Base-by-base conservation (phyloP, 2,329 filamentous ascomycete genomes). In the Corynespora cassiicola region DNA sequence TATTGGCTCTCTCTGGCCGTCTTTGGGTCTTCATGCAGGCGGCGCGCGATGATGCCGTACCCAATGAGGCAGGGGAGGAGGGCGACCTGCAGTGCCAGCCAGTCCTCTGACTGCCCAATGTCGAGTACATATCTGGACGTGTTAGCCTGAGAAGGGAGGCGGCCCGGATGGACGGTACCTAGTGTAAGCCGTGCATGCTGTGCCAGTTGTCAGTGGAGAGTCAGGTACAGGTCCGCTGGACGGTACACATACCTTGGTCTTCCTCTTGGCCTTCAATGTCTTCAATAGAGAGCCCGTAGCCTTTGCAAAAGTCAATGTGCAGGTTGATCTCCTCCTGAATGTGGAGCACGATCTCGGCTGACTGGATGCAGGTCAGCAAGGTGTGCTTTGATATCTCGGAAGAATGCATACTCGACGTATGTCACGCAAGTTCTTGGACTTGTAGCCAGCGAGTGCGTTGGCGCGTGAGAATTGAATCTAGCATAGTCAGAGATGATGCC, bases 11-110 rank as follows among this genome's bases (percentile, higher is more conserved):
- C 75, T 24, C 77, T 76, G 31, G 73, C 57, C 22, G 83, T 86
- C n/a, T 73, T 75, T 31, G 78, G 71, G 45, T 87, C 84, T 10
- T 74, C 74, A 54, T 84, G 77, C 3, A 96, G 75, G 56, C 88
- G 80, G 56, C 78, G 77, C 5, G 88, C 92, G 43, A 95, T 88
- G 39, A 82, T 81, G 7, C 86, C 86, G 65, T 97, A 96, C 26
- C 92, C 92, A n/a, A 96, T 79, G 20, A 96, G 75, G 63, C 92
- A 96, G 0, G 92, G 90, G 10, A 91, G 84, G 36, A 96, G 77
- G 4, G 89, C 85, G 46, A 96, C 75, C 59, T 96, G 90, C 7
- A 97, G 78, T 4, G 85, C 90, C 28, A 96, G 76, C 84, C 86
- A 95, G 71, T 96, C 90, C 61, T 94, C 84, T 2, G 87, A 90